Conservation (phyloP, 495 filamentous ascomycete species). For the Schizothecium vesticola region DNA sequence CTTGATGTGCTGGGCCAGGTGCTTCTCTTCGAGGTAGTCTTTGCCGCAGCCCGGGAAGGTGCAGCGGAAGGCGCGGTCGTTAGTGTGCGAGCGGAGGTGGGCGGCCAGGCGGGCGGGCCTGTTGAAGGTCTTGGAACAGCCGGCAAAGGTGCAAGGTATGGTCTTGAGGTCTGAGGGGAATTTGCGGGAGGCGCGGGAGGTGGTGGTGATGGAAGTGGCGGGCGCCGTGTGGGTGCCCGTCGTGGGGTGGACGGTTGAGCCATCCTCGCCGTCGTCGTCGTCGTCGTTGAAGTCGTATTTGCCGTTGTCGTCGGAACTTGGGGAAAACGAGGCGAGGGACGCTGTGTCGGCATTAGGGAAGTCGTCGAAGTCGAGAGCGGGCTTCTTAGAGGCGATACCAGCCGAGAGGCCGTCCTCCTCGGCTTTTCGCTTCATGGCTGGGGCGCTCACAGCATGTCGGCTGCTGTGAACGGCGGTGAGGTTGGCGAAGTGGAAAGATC, state of each 20-base stretch:
- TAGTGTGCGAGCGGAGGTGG: constrained; percentile 73
- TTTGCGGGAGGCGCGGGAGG: constrained; percentile 51
- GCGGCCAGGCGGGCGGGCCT: constrained; percentile 72
- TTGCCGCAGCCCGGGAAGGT: constrained; percentile 66
- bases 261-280: background rate
- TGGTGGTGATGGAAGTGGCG: constrained; percentile 35
- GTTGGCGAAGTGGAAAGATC: background rate
- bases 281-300: background rate
- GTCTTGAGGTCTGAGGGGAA: constrained; percentile 70
- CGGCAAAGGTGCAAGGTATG: constrained; percentile 60
- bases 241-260: constrained; percentile 3
- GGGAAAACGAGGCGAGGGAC: constrained; percentile 11
- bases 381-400: constrained; percentile 6
- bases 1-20: constrained; percentile 78
- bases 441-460: background rate
- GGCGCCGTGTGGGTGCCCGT: constrained; percentile 15
- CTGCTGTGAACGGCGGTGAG: background rate
- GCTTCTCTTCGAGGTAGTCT: constrained; percentile 72
- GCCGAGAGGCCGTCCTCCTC: constrained; percentile 7
- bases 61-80: constrained; percentile 71
- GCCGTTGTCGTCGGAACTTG: constrained; percentile 1
- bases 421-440: constrained; percentile 12
- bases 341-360: constrained; percentile 10
- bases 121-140: constrained; percentile 80
- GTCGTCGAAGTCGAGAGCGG: background rate